Base-by-base conservation (phyloP, 768 basidiomycete species). In the Boletus pseudo-olivaceus region DNA sequence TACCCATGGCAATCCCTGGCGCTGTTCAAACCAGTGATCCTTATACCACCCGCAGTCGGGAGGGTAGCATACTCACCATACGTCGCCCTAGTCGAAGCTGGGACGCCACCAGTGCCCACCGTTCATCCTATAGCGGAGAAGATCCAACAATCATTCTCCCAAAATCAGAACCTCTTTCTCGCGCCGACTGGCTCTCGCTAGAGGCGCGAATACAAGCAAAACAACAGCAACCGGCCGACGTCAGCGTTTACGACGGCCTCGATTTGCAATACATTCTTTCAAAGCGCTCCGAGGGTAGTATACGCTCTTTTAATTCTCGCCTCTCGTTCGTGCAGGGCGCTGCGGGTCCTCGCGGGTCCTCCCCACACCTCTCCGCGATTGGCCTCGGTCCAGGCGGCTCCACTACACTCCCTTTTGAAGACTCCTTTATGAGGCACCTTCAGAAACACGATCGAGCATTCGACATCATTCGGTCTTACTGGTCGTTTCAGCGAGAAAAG, bases 41-140 rank as follows among this genome's bases (percentile, higher is more conserved):
- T 30, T 62, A 48, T 47, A 61, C 65, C 34, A 63, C 68, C 45
- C 76, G 81, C 33, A 77, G 80, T 51, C 74, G 82, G 41, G 86
- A 86, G 63, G 80, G 78, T 53, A 84, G 81, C 62, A 64, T 81
- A 34, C 74, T 76, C 38, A 85, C 83, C 11, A 64, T 83, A n/a
- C 78, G 84, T 49, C 75, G 84, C 19, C 78, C 79, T 20, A 87
- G 84, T 62, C 76, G 79, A 58, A 85, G 83, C 61, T 68, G 83
- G 59, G 82, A 85, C 52, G 80, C 83, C 45, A 71, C 69, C 17
- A 60, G 64, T 20, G 53, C 50, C 1, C 61, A 60, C 23, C 56
- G 58, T 38, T 59, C 60, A 19, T 59, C 63, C n/a, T 56, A 47
- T 8, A 50, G 51, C 39, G 65, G 51, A 39, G 66, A 61, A 49